Conservation (phyloP, 1,139 yeast species). For the Taphrina flavorubra region DNA sequence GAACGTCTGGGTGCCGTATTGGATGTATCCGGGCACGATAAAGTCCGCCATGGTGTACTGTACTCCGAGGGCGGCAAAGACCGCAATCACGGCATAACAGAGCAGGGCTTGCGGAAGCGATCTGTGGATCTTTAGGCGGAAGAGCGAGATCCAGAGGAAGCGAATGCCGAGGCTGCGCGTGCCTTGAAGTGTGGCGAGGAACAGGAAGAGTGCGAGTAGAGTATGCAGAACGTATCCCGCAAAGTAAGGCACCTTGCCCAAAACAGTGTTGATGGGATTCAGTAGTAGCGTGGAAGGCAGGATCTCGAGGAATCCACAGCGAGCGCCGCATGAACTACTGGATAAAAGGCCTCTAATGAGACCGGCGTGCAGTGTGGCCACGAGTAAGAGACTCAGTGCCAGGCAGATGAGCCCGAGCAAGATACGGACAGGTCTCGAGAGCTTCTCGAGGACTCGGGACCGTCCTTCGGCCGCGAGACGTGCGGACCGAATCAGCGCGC, state of each 20-base stretch:
- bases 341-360: constrained; percentile 31
- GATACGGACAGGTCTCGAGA: constrained; percentile 44
- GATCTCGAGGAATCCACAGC: constrained; percentile 43
- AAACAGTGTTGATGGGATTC: constrained; percentile 24
- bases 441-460: constrained; percentile 42
- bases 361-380: constrained; percentile 44
- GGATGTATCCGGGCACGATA: constrained; percentile 47
- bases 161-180: constrained; percentile 46
- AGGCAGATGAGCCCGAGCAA: constrained; percentile 44
- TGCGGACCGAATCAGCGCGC: constrained; percentile 46
- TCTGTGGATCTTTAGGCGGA: constrained; percentile 45
- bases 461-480: constrained; percentile 44
- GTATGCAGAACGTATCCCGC: constrained; percentile 42
- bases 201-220: constrained; percentile 45
- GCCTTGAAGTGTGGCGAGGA: constrained; percentile 45
- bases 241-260: neutral
- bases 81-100: constrained; percentile 44
- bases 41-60: constrained; percentile 45
- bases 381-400: constrained; percentile 40
- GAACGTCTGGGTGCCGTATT: constrained; percentile 47
- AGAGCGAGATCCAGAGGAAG: constrained; percentile 46
- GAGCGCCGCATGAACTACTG: constrained; percentile 42
- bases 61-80: constrained; percentile 45
- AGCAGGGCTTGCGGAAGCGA: constrained; percentile 47
- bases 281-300: constrained; percentile 25